Base-by-base conservation (phyloP, 2,329 filamentous ascomycete genomes). In the Sporothrix curviconia region DNA sequence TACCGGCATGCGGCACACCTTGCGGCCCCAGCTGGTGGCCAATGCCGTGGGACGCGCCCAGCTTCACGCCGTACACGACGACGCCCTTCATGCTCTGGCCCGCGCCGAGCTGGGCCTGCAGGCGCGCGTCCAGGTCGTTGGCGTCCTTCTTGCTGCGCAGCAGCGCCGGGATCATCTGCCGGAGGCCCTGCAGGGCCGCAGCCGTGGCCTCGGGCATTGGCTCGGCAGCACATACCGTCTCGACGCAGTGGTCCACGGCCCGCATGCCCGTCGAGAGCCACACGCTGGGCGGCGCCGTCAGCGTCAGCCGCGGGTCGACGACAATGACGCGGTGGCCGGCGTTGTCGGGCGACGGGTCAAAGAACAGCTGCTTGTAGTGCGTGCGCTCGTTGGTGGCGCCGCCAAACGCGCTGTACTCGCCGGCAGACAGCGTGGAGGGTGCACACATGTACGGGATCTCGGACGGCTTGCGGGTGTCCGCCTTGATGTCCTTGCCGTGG, bases 181-280 rank as follows among this genome's bases (percentile, higher is more conserved):
- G 62, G 34, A 81, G 62, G 0, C 74, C 77, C 52, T 68, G 64
- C 46, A 66, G 63, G 0, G 60, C 60, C 14, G 43, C 32, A 2
- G 37, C 61, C 17, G 57, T 54, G 22, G 72, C 74, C 22, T 68
- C 65, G 1, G 67, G 66, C 7, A 66, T 64, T 9, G 77, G 74
- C 2, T 64, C 59, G 1, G 74, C 64, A 1, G 75, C 76, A 60
- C 77, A 81, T 4, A 80, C 65, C 1, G 76, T 77, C 66, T 84
- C 81, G 4, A 84, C 75, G 57, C 79, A 83, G 63, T 83, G 80
- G 62, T 84, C 81, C 0, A 84, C 73, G 0, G 77, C 74, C 8
- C 81, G 71, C 7, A 84, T 71, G 0, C 83, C 82, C 0, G 80
- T 82, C 43, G 76, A 78, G 1, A 84, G 69, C 82, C 81, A 86